A percentile compares a stretch with the other conserved stretches of the same genome.
Conservation (phyloP, 2,329 filamentous ascomycete genomes). For the Penicillium sp. region DNA sequence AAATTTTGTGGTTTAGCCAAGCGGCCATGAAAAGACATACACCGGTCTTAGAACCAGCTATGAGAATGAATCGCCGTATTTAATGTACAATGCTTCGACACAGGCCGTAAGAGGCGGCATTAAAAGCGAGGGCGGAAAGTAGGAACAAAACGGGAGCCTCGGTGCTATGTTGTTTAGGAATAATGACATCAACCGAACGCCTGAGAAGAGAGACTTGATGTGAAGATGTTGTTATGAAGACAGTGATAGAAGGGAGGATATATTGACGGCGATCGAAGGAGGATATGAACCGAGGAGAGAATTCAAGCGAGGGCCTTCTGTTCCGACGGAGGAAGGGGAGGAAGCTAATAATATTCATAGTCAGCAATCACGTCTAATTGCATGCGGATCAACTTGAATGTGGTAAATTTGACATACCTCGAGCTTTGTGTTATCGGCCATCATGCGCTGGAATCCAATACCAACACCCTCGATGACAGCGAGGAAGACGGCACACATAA, state of each 20-base stretch:
- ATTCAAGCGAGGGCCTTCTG: constrained; percentile 41
- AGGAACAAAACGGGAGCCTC: constrained; percentile 27
- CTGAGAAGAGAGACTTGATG: constrained; percentile 42
- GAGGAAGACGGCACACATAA: constrained; percentile 89
- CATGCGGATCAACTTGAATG: no score
- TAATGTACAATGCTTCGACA: constrained; percentile 31
- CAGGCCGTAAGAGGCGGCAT: constrained; percentile 28
- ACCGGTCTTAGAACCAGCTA: constrained; percentile 23
- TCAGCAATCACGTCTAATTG: neutral
- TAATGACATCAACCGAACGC: constrained; percentile 40
- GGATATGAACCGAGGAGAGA: constrained; percentile 7
- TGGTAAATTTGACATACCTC: constrained; percentile 46
- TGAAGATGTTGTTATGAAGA: constrained; percentile 26
- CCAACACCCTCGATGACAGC: constrained; percentile 97
- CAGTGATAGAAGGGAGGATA: constrained; percentile 21
- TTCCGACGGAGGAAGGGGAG: constrained; percentile 37
- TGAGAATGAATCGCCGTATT: constrained; percentile 21
- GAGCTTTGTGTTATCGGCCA: constrained; percentile 82
- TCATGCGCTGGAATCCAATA: constrained; percentile 92
- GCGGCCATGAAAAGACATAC: constrained; percentile 14
- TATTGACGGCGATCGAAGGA: constrained; percentile 3
- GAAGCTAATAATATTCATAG: constrained; percentile 24
- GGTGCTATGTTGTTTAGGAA: constrained; percentile 40
- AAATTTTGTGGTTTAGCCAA: neutral
- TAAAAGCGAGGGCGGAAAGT: constrained; percentile 25